Base-by-base conservation (phyloP, 768 basidiomycete genomes). In the Mycena capillaripes region DNA sequence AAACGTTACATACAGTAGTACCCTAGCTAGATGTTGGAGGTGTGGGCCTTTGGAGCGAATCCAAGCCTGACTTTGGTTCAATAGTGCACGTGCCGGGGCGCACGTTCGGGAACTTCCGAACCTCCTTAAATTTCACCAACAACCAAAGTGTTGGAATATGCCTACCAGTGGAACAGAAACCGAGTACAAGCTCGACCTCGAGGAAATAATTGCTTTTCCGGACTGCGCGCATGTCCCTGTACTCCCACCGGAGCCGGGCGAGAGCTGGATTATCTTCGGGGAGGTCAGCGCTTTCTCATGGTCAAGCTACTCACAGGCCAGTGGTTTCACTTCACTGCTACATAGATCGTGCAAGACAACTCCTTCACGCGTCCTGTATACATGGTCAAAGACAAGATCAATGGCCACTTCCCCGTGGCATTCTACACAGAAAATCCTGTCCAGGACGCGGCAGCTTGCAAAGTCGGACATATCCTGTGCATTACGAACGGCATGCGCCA, bases 191-290 rank as follows among this genome's bases (percentile, higher is more conserved):
- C 77, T 79, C 44, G 76, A 78, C 69, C 69, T 78, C 32, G 70
- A 76, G 30, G 78, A 78, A 21, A 75, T 78, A 21, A 78, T 79
- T 10, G 68, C 73, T 8, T 79, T 79, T 57, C 78, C 78, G 6
- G 75, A 79, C 66, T 53, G 72, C 25, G 74, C 4, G 1, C 76
- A 77, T 50, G 66, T 77, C n/a, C 78, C 78, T 58, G 56, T 76
- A 0, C 65, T 75, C 56, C 73, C 75, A 17, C 76, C 78, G 9
- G 10, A 57, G 2, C 63, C 62, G 1, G 75, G 74, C 44, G 78
- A 79, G 58, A 77, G 75, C 63, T 79, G 78, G 78, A 74, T 76
- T 38, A 44, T 79, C 27, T 69, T 79, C 10, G 60, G 71, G 10
- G 75, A 79, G 74, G 78, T 77, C 23, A 53, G 61, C 29, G n/a